Base-by-base conservation (phyloP, 345 rosid species). In the Clarkia xantiana region DNA sequence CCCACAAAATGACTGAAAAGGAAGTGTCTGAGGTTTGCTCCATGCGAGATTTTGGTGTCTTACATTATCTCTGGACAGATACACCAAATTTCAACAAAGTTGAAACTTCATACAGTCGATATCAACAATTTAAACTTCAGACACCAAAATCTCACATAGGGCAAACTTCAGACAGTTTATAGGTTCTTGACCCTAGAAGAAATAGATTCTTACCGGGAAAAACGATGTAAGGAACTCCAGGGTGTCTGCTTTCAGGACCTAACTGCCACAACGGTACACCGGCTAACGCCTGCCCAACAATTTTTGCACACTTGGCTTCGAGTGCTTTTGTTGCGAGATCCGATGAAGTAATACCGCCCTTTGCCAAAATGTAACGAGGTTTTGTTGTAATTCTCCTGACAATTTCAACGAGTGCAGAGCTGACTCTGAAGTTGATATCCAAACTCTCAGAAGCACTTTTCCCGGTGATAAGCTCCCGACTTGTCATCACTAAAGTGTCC, bases 271-370 rank as follows among this genome's bases (percentile, higher is more conserved):
- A 62, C 51, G 97, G 97, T 56, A 90, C 84, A 62, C 97, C 97
- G 51, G 97, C 76, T 46, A 90, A 73, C 64, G 97, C 95, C 74
- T 90, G 94, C 52, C 97, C 97, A 34, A 79, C 75, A 57, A 90
- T 77, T 72, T 68, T 81, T 46, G 97, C 95, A 57, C 88, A 76
- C 59, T 70, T 82, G 51, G 91, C 97, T 67, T 76, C 82, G 36
- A 85, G 73, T 60, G 97, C 95, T 77, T 85, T 82, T 60, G 97
- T 90, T 40, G 94, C 97, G n/a, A 79, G 81, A 71, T 90, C 97
- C 34, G 97, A 90, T 52, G 97, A 90, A 16, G 97, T 90, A 47
- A 85, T 90, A 61, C 97, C 97, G 56, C 97, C 97, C 95, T 90
- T 90, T 43, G 97, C 97, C 51, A 89, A 90, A 62, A 90, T 85